phyloP scores from a whole-genome alignment of 345 rosid genomes.

The Bruguiera gymnorhiza region DNA sequence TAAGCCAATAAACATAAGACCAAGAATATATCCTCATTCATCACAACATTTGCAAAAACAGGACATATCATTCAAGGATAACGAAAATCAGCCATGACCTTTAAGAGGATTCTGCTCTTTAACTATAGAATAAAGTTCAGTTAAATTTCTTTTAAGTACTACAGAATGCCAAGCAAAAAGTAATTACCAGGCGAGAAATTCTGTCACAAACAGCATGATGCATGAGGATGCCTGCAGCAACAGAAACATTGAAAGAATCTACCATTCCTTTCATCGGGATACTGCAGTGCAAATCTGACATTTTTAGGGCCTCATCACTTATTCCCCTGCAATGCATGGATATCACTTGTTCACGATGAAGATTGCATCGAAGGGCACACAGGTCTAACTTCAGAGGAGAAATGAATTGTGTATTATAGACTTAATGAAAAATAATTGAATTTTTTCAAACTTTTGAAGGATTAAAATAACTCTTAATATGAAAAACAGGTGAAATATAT shows the following conservation, averaged over 20 bases:
- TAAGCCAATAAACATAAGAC: neutral
- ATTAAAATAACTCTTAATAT: neutral
- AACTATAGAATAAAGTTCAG: neutral
- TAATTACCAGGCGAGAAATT: slow-evolving; percentile 64
- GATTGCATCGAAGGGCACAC: too few species aligned
- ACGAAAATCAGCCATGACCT: neutral
- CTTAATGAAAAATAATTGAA: neutral
- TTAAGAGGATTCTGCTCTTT: neutral
- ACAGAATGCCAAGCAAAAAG: neutral
- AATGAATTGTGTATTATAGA: too few species aligned
- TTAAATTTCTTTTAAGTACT: neutral
- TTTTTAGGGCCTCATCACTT: slow-evolving; percentile 69
- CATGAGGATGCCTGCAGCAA: slow-evolving; percentile 92
- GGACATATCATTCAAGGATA: neutral
- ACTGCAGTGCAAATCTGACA: slow-evolving; percentile 81
- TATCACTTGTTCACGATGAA: too few species aligned
- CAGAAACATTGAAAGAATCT: slow-evolving; percentile 94
- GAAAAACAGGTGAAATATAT: neutral
- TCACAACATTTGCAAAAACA: neutral
- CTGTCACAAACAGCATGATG: slow-evolving; percentile 89
- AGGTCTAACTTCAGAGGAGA: too few species aligned
- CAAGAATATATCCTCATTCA: neutral
- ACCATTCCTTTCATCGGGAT: slow-evolving; percentile 99
- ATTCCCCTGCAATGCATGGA: slow-evolving; percentile 56
- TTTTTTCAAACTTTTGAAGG: neutral